A percentile compares a stretch with the other conserved stretches of the same genome.
Evolutionary conservation across 2,329 filamentous ascomycete genomes (phyloP).

Genomic region (Colletotrichum neosansevieriae): DNA sequence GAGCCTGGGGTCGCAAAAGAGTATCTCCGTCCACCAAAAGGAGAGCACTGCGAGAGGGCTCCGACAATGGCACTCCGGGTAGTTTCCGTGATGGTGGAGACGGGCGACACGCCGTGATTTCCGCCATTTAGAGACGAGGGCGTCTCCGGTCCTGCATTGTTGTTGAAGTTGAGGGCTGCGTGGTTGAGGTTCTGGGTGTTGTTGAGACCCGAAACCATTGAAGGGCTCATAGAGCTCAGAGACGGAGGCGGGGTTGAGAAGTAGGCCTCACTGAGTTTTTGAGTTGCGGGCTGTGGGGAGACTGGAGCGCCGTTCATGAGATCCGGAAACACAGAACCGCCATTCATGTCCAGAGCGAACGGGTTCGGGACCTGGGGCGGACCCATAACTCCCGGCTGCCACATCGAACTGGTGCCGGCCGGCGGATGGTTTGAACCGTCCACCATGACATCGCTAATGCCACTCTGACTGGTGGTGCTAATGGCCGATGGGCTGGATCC

Average conservation of each 20-base stretch:
- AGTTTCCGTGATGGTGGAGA: constrained; percentile 74
- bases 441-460: constrained; percentile 90
- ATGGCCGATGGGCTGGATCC: constrained; percentile 96
- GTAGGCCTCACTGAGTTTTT: constrained; percentile 79
- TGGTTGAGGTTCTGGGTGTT: constrained; percentile 71
- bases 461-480: constrained; percentile 93
- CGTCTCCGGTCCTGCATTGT: constrained; percentile 74
- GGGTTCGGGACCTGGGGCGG: constrained; percentile 76
- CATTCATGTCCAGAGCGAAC: constrained; percentile 81
- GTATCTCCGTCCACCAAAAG: constrained; percentile 73
- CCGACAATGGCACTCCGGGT: constrained; percentile 72
- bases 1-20: constrained; percentile 68
- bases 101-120: constrained; percentile 67
- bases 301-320: constrained; percentile 78
- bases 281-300: constrained; percentile 81
- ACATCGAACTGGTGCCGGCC: constrained; percentile 69
- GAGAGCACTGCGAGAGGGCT: constrained; percentile 68
- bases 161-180: constrained; percentile 67
- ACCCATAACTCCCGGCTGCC: constrained; percentile 77
- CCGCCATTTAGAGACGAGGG: constrained; percentile 78
- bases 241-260: constrained; percentile 83
- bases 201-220: constrained; percentile 74
- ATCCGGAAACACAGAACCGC: constrained; percentile 78
- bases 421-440: constrained; percentile 79
- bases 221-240: constrained; percentile 79